A percentile compares a stretch with the other conserved stretches of the same genome.
These are phyloP conservation scores for Bjerkandera adusta DNA, from an alignment of 1,284 basidiomycete genomes.

Conservation along the genomic window DNA sequence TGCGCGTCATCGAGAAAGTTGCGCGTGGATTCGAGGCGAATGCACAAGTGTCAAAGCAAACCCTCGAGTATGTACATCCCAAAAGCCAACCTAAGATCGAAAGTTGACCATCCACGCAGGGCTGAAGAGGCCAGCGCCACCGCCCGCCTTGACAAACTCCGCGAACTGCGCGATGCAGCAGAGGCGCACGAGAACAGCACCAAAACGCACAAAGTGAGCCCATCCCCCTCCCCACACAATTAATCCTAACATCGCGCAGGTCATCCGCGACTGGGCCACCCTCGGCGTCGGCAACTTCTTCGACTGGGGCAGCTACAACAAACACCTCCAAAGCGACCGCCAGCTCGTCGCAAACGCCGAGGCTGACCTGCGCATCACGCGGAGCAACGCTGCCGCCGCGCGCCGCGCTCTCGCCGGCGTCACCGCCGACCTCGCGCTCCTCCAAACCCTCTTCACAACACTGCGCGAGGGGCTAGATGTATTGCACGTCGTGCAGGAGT, in stretches of 20 bases:
- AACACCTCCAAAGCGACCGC: not conserved
- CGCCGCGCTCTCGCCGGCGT: not conserved
- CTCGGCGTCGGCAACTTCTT: constrained; percentile 1
- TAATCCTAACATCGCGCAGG: not conserved
- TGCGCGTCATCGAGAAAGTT: no score
- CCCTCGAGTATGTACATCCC: not conserved
- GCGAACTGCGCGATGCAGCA: no score
- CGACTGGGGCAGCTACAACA: constrained; percentile 1
- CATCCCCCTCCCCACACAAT: not conserved
- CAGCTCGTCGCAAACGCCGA: not conserved
- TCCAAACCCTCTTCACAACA: not conserved
- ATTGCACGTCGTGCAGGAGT: not conserved
- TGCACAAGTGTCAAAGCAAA: no score
- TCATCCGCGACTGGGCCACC: not conserved
- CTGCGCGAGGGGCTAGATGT: not conserved
- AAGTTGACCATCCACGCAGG: not conserved
- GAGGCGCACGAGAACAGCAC: no score
- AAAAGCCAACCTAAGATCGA: constrained; percentile 1
- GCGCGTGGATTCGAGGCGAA: no score
- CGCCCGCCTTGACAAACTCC: not conserved
- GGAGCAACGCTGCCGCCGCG: not conserved
- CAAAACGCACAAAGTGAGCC: no score
- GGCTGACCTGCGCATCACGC: not conserved
- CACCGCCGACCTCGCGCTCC: not conserved
- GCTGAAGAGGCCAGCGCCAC: not conserved